These are phyloP conservation scores for Sinapis alba DNA, from an alignment of 441 rosid species.

Conservation along the genomic window DNA sequence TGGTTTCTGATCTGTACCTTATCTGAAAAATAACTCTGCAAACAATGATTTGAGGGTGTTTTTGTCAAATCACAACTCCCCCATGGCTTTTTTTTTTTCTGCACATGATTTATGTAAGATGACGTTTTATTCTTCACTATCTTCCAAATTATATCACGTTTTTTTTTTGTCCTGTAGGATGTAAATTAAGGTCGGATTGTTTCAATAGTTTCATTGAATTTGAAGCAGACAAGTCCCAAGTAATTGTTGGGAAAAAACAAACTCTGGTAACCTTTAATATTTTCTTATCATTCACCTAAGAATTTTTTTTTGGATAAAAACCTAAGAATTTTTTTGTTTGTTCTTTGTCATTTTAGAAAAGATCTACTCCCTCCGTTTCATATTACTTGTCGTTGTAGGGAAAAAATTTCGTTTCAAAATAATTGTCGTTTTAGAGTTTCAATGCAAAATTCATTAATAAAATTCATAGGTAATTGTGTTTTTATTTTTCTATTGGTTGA, in stretches of 20 bases:
- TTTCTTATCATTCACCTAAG: background rate
- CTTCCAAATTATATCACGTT: conserved; percentile 3
- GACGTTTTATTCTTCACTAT: background rate
- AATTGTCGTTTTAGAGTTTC: no score
- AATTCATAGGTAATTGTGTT: no score
- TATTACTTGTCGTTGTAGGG: no score
- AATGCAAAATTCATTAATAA: no score
- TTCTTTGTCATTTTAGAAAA: no score
- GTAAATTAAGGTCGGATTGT: conserved; percentile 1
- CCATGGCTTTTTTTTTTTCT: background rate
- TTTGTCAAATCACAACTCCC: conserved; percentile 18
- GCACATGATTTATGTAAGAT: background rate
- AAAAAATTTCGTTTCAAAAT: no score
- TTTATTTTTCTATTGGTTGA: no score
- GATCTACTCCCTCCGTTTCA: no score
- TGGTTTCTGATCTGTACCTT: conserved; percentile 38
- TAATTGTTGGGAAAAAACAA: no score
- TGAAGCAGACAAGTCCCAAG: conserved; percentile 2
- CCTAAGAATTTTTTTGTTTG: no score
- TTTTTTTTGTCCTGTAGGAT: background rate
- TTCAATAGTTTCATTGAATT: conserved; percentile 6
- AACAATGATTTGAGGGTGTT: conserved; percentile 37
- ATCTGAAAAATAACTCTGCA: conserved; percentile 15
- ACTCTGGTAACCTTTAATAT: no score
- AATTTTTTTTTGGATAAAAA: no score